These are phyloP conservation scores for Paecilomyces sp. DNA, from an alignment of 2,329 filamentous ascomycete species.

Conservation along the genomic window DNA sequence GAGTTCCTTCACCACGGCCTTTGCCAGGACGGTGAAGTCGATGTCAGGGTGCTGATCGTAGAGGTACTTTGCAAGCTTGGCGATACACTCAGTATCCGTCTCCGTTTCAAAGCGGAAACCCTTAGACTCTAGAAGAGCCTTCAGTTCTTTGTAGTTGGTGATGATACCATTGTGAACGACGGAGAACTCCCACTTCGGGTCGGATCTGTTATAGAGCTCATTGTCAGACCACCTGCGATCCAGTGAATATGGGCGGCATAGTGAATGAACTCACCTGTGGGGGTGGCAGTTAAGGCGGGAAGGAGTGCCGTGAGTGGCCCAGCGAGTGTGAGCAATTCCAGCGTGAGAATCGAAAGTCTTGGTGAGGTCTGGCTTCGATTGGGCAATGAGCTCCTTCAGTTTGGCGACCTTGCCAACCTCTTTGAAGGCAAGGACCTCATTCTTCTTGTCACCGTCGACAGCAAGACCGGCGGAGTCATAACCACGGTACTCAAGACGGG, in stretches of 20 bases:
- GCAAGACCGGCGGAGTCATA: constrained; percentile 97
- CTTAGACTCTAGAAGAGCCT: constrained; percentile 85
- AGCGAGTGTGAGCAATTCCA: constrained; percentile 97
- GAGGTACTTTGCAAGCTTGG: constrained; percentile 97
- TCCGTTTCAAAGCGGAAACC: constrained; percentile 99
- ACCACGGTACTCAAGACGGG: constrained; percentile 94
- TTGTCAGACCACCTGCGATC: not conserved
- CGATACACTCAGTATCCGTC: constrained; percentile 98
- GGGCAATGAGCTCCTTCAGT: constrained; percentile 85
- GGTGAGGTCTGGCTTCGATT: constrained; percentile 72
- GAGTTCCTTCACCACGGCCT: constrained; percentile 96
- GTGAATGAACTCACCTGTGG: constrained; percentile 63
- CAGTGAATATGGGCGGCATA: not conserved
- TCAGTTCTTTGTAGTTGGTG: constrained; percentile 99
- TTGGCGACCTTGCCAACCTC: constrained; percentile 99
- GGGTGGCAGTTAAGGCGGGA: constrained; percentile 97
- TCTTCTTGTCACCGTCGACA: constrained; percentile 97
- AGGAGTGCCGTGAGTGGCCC: constrained; percentile 94
- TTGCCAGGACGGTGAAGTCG: constrained; percentile 92
- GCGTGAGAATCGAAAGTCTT: constrained; percentile 97
- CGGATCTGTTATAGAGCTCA: constrained; percentile 51
- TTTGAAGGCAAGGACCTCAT: constrained; percentile 95
- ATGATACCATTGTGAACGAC: constrained; percentile 99
- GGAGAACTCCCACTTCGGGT: constrained; percentile 90
- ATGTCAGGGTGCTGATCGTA: constrained; percentile 91